Base-by-base conservation (phyloP, 768 basidiomycete species). In the Guyanaporus albipodus region DNA sequence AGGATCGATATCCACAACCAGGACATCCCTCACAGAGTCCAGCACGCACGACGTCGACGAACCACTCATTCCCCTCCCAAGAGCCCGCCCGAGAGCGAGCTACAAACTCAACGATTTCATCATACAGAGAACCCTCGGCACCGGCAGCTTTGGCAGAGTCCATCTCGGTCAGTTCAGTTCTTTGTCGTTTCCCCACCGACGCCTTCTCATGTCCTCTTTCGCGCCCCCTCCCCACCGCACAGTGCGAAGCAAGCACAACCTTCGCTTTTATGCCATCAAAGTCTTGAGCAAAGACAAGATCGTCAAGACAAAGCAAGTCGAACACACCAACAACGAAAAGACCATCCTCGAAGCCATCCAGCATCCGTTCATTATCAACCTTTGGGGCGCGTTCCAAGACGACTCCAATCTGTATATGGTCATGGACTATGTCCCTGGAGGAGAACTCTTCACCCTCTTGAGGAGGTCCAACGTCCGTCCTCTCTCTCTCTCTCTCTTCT, bases 141-240 rank as follows among this genome's bases (percentile, higher is more conserved):
- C 93, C 1, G 96, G 96, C 1, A 96, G 92, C 61, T 98, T 99
- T 66, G 96, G 96, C 2, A 80, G 93, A n/a, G 96, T 99, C 0
- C 90, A 91, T 67, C 72, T 92, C 32, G 90, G 90, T 90, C 48
- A 23, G 58, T 46, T 8, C 34, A 40, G 46, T 49, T 18, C 42
- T 35, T 44, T 12, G 14, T 4, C n/a, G 2, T 32, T 15, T 14
- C 31, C 29, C 1, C 28, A 4, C 10, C n/a, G 14, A 0, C 15
- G n/a, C 4, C 12, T 22, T 22, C 9, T 34, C 23, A 15, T 2
- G 19, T 14, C 15, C 22, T 15, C 8, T 18, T 11, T 11, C 17
- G 23, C 33, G 17, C 10, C 15, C 23, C 29, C 15, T 24, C 8
- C 28, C 12, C 19, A 14, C 43, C 32, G 17, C 37, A 14, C 61